A percentile compares a stretch with the other conserved stretches of the same genome.
Conservation (phyloP, 176 grass and related monocot genomes). For the Triticum aestivum region IWGSC_CS_RefSeq_v2.1 NC_057795.1:72794145-72794644, state of each 20-base stretch:
- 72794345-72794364: background rate
- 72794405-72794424: background rate
- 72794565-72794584: background rate
- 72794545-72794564: background rate
- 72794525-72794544: background rate
- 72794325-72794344: background rate
- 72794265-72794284: too few relatives aligned
- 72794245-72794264: background rate
- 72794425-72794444: background rate
- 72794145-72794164: constrained; percentile 70
- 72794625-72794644: background rate
- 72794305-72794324: background rate
- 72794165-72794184: background rate
- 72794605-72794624: background rate
- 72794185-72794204: background rate
- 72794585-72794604: background rate
- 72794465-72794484: background rate
- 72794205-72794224: background rate
- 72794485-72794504: background rate
- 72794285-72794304: background rate
- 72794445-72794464: background rate
- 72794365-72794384: background rate
- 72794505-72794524: background rate
- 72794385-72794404: background rate
- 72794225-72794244: too few relatives aligned